Base-by-base conservation (phyloP, 2,329 filamentous ascomycete genomes). In the Elsinoe necatrix region DNA sequence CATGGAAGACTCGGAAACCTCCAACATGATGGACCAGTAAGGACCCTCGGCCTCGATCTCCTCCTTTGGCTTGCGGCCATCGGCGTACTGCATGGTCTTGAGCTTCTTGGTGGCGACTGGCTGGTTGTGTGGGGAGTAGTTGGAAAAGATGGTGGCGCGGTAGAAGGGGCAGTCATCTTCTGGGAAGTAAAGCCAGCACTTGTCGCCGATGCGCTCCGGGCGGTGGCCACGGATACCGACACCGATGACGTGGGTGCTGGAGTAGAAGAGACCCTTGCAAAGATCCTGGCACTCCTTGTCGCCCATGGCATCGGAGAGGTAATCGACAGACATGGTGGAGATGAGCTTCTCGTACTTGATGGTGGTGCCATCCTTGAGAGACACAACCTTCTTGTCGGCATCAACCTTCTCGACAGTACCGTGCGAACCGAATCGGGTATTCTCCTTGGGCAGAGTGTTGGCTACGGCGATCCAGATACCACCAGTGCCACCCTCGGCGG, bases 121-220 rank as follows among this genome's bases (percentile, higher is more conserved):
- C 77, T 97, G 93, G 80, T 98, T 98, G 83, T 95, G 85, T 55
- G 92, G 93, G 20, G 93, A 97, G 82, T 98, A 98, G 83, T 98
- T 98, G 75, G 92, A 97, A 83, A 98, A 98, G 77, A 98, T 97
- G 69, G 93, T 98, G 69, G 93, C 93, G 66, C 93, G 89, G 81
- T 98, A 98, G 81, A 98, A 98, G 71, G 90, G 90, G 80, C 90
- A 96, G 81, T 98, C 86, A 73, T 95, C 87, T 75, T 98, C 93
- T 61, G 93, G 93, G 84, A 97, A 98, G 83, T 98, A 98, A 63
- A 98, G 80, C 91, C 93, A 98, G 84, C 93, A 98, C 82, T 97
- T 98, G 79, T 98, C 93, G 63, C 93, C 93, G 65, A 98, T 98
- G 70, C 89, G 87, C 73, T 95, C 90, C 37, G 93, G 93, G 64